phyloP scores from a whole-genome alignment of 2,329 filamentous ascomycete genomes.

The Aureobasidium zeae region DNA sequence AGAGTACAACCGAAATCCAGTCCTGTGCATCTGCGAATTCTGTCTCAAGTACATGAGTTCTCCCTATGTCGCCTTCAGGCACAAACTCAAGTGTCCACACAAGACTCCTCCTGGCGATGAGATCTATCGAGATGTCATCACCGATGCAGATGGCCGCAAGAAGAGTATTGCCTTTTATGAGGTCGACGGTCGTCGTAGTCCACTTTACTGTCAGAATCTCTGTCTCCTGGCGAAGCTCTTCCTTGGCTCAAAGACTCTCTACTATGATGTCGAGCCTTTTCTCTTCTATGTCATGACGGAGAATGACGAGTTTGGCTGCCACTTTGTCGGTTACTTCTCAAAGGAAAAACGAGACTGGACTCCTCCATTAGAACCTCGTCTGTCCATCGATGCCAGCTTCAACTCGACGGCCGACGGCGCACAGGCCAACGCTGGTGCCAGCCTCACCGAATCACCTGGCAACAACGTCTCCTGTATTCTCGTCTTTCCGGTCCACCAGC shows the following conservation, averaged over 20 bases:
- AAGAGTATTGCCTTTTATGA: conserved; percentile 71
- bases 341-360: conserved; percentile 71
- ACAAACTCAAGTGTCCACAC: conserved; percentile 88
- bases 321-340: conserved; percentile 98
- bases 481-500: conserved; percentile 89
- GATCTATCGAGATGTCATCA: conserved; percentile 83
- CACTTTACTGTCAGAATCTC: conserved; percentile 97
- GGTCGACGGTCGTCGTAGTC: conserved; percentile 92
- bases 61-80: conserved; percentile 94
- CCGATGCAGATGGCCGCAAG: conserved; percentile 35
- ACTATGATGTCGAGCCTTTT: conserved; percentile 96
- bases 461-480: conserved; percentile 98
- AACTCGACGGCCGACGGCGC: conserved; percentile 18
- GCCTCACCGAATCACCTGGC: conserved; percentile 22
- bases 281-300: conserved; percentile 96
- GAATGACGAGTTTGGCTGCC: conserved; percentile 82
- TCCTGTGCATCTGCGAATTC: conserved; percentile 98
- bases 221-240: conserved; percentile 94
- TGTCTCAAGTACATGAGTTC: conserved; percentile 99
- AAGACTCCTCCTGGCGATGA: conserved; percentile 97
- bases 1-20: conserved; percentile 92
- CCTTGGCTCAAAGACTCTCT: conserved; percentile 94
- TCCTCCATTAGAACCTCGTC: conserved; percentile 54
- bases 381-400: conserved; percentile 22
- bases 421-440: conserved; percentile 16